Evolutionary conservation across 331 rosid genomes (phyloP), one percentile per base, ranked within the genome.

Genomic region (Spiraea crenata): DNA sequence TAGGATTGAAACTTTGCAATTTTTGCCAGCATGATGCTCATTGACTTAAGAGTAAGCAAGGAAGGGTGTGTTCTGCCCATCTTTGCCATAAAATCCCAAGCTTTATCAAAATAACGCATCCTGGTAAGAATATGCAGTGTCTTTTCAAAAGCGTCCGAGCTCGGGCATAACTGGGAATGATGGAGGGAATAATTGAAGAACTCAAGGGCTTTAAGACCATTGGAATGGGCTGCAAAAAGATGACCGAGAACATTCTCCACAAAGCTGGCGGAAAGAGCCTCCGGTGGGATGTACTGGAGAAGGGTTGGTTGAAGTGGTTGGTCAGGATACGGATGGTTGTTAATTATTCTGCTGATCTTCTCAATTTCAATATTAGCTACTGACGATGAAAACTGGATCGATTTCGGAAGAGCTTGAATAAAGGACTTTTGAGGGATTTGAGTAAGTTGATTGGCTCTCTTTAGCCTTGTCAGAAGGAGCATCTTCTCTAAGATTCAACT

Each of bases 181-280:
- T 65, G 63, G 42, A 89, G 83, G 72, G 77, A 74, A 73, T 82
- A 90, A 11, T 79, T 79, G 80, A 93, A 89, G 64, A 93, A 85
- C 41, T 90, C 97, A 48, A 90, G 72, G 34, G 92, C 98, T 45
- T 90, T 90, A 20, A 93, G 97, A 57, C 97, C 98, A 56, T 89
- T 93, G 59, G 87, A 80, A 64, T 93, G 97, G 6, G 97, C 80
- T 35, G 96, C 88, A 42, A 93, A 93, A 13, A 93, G 82, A 51
- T 85, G 80, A 13, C 87, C 89, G 0, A 90, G 87, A 67, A 90
- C 85, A 17, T 75, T 79, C 62, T 89, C 86, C 4, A 86, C 82
- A 35, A 89, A 73, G 34, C 67, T 50, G 57, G 81, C 64, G 41
- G 92, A 69, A 41, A 84, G 79, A 67, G 75, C 69, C 44, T 77